Conservation (phyloP, 163 green algal genomes). For the Scenedesmus sp. region DNA sequence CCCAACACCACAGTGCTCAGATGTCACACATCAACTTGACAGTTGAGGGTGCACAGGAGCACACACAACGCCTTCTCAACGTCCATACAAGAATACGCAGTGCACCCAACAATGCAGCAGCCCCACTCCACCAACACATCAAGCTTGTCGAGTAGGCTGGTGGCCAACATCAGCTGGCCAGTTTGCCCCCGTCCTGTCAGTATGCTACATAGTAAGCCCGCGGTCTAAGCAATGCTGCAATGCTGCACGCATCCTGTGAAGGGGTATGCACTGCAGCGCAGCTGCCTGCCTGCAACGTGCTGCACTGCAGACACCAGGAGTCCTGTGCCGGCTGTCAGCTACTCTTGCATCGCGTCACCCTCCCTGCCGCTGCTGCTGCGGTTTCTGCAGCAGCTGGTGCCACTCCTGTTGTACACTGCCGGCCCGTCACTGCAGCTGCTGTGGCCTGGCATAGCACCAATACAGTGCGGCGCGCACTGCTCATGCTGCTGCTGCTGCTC, state of each 20-base stretch:
- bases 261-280: not conserved
- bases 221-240: not conserved
- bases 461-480: not conserved
- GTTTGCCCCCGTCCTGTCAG: not conserved
- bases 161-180: not conserved
- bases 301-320: not conserved
- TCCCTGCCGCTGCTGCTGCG: not conserved
- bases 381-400: not conserved
- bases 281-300: not conserved
- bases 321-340: not conserved
- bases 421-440: not conserved
- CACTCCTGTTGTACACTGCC: not conserved
- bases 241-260: not conserved
- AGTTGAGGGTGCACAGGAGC: too few species aligned
- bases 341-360: not conserved
- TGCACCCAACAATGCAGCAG: not conserved
- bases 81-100: not conserved
- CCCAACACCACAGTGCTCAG: too few species aligned
- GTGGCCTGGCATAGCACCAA: not conserved
- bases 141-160: not conserved
- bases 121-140: not conserved
- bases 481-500: not conserved
- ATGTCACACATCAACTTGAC: too few species aligned
- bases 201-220: not conserved
- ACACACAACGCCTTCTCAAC: not conserved